Conservation (phyloP, 2,329 filamentous ascomycete genomes). For the Alternaria conjuncta region DNA sequence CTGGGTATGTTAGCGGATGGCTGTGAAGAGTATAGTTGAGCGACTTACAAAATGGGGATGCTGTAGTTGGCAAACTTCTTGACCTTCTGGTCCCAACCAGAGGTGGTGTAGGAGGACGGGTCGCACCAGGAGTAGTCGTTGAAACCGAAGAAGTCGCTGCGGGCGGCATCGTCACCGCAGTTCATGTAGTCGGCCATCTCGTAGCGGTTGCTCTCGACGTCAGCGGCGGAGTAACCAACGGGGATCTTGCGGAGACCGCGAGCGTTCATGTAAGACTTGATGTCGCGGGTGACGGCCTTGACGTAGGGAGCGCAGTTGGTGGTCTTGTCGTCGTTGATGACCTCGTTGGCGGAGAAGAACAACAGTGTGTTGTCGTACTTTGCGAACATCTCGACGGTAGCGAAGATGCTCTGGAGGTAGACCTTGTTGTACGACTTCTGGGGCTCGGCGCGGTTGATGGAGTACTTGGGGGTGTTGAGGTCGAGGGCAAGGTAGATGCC, state of each 20-base stretch:
- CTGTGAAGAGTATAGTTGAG: too few species aligned
- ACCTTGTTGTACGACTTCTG: slow-evolving; percentile 80
- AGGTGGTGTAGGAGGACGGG: slow-evolving; percentile 69
- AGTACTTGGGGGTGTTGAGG: slow-evolving; percentile 90
- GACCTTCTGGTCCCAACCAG: slow-evolving; percentile 89
- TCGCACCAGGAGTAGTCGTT: slow-evolving; percentile 91
- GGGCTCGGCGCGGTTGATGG: slow-evolving; percentile 79
- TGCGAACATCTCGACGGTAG: slow-evolving; percentile 83
- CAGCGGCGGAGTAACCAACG: slow-evolving; percentile 83
- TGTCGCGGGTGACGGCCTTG: slow-evolving; percentile 76
- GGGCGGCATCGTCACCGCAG: slow-evolving; percentile 82
- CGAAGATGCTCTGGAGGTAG: slow-evolving; percentile 86
- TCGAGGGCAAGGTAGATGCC: slow-evolving; percentile 93
- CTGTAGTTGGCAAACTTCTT: slow-evolving; percentile 86
- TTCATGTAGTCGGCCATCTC: slow-evolving; percentile 93
- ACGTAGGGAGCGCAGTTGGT: slow-evolving; percentile 72
- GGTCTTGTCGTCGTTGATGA: slow-evolving; percentile 70
- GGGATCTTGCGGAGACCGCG: slow-evolving; percentile 72
- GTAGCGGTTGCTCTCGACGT: slow-evolving; percentile 83
- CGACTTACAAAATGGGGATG: slow-evolving; percentile 80
- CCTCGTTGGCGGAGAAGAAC: slow-evolving; percentile 82
- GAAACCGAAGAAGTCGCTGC: slow-evolving; percentile 88
- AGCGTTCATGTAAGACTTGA: slow-evolving; percentile 81
- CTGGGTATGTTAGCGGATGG: slow-evolving; percentile 44
- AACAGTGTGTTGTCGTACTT: slow-evolving; percentile 86